Conservation (phyloP, 2,329 filamentous ascomycete genomes). For the Fusarium algeriense region DNA sequence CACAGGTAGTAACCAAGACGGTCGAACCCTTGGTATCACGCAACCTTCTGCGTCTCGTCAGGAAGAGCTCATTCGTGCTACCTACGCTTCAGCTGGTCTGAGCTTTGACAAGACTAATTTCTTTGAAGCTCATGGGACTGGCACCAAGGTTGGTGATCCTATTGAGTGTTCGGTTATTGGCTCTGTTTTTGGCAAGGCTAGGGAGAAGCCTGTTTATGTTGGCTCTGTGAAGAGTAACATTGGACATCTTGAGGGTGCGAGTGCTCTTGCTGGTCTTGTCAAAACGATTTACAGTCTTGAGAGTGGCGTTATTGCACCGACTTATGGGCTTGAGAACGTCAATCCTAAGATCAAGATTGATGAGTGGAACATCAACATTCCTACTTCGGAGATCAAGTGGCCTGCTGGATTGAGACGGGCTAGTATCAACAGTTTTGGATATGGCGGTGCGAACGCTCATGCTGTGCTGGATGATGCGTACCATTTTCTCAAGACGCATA, state of each 20-base stretch:
- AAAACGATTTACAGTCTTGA: neutral
- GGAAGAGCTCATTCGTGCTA: neutral
- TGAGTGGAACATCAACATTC: neutral
- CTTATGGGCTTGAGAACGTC: neutral
- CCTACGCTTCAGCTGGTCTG: slow-evolving; percentile 2
- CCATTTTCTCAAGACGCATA: slow-evolving; percentile 1
- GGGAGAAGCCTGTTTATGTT: slow-evolving; percentile 10
- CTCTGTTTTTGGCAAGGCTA: neutral
- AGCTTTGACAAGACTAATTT: neutral
- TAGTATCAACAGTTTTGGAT: neutral
- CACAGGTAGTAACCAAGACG: slow-evolving; percentile 16
- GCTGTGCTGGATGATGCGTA: slow-evolving; percentile 3
- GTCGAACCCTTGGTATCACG: neutral
- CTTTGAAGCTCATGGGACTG: slow-evolving; percentile 56
- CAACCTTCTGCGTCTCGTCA: slow-evolving; percentile 2
- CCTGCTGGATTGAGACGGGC: neutral
- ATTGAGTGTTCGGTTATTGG: slow-evolving; percentile 3
- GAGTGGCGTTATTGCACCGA: neutral
- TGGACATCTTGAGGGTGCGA: slow-evolving; percentile 18
- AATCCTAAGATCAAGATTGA: neutral
- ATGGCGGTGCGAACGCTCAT: neutral
- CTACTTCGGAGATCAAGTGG: neutral
- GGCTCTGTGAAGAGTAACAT: slow-evolving; percentile 30
- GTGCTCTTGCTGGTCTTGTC: slow-evolving; percentile 11
- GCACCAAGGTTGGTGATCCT: slow-evolving; percentile 54